phyloP scores from a whole-genome alignment of 176 grass and related monocot genomes.

The Olyra latifolia region DNA sequence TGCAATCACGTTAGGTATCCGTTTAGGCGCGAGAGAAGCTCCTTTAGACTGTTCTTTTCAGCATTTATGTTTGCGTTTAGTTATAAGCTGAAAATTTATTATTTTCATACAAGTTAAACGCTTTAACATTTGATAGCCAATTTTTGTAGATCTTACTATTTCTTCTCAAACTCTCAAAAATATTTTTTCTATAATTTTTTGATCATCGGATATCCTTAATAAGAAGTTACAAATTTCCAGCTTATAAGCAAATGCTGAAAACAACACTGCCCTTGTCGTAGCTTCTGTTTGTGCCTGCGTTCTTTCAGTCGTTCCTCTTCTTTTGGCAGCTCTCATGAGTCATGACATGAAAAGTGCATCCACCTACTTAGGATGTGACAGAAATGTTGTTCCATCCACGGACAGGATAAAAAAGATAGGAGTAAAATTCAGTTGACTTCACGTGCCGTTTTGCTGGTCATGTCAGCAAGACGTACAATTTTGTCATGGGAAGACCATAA shows the following conservation, averaged over 20 bases:
- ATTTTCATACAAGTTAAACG: too few relatives aligned
- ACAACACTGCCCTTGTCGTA: too few relatives aligned
- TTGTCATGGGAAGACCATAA: too few relatives aligned
- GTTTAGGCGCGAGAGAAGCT: background rate
- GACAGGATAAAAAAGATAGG: background rate
- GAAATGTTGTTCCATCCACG: background rate
- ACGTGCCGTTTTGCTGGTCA: background rate
- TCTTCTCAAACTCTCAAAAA: too few relatives aligned
- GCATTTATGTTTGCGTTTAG: background rate
- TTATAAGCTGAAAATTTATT: too few relatives aligned
- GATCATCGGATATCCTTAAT: too few relatives aligned
- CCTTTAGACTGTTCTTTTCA: background rate
- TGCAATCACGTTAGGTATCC: background rate
- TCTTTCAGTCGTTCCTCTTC: background rate
- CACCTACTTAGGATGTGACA: constrained; percentile 38
- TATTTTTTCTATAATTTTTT: too few relatives aligned
- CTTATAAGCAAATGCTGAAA: too few relatives aligned
- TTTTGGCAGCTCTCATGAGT: background rate
- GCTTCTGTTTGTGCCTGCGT: background rate
- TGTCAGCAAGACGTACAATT: background rate
- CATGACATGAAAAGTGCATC: background rate
- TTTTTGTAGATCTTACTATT: too few relatives aligned
- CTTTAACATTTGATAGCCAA: too few relatives aligned
- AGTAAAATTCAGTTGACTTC: background rate
- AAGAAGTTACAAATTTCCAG: too few relatives aligned